Percentiles rank a stretch among this genome's conserved stretches.
phyloP scores from a whole-genome alignment of 352 stramenopile species.

The Hyaloperonospora arabidopsidis region DNA sequence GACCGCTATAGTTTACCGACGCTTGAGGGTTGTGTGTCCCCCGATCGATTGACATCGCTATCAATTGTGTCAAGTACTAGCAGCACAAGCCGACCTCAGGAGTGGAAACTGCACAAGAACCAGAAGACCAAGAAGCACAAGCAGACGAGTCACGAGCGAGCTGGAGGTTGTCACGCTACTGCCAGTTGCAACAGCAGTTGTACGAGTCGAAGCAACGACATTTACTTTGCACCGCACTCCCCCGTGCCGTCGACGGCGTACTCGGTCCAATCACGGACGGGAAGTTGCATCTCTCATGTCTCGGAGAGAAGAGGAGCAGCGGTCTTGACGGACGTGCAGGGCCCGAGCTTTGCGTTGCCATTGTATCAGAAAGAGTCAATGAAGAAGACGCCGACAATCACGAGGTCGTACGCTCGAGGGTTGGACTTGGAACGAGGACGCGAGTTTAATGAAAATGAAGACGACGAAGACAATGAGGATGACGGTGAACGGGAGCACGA shows the following conservation, averaged over 20 bases:
- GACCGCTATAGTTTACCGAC: slow-evolving; percentile 47
- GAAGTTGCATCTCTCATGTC: slow-evolving; percentile 21
- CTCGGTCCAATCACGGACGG: slow-evolving; percentile 16
- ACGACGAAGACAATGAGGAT: slow-evolving; percentile 15
- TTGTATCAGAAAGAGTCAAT: slow-evolving; percentile 24
- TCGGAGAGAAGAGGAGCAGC: slow-evolving; percentile 36
- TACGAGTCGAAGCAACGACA: slow-evolving; percentile 9
- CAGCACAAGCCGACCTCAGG: slow-evolving; percentile 2
- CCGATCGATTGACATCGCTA: too few species aligned
- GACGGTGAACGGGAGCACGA: too few species aligned
- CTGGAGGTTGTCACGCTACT: background rate
- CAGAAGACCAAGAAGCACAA: slow-evolving; percentile 13
- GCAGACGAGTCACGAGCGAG: background rate
- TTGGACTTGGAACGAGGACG: background rate
- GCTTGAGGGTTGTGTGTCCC: slow-evolving; percentile 29
- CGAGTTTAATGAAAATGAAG: slow-evolving; percentile 14
- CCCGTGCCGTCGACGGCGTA: slow-evolving; percentile 18
- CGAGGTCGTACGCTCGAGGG: background rate
- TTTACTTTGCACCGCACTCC: slow-evolving; percentile 32
- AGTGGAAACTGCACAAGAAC: too few species aligned
- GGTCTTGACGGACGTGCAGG: slow-evolving; percentile 57
- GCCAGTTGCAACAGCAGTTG: background rate
- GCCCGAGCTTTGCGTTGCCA: slow-evolving; percentile 32
- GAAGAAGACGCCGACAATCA: background rate
- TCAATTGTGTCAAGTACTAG: slow-evolving; percentile 2